Evolutionary conservation across 1,284 basidiomycete species (phyloP), one percentile per base, ranked within the genome.

Genomic region (Psilocybe mexicana): DNA sequence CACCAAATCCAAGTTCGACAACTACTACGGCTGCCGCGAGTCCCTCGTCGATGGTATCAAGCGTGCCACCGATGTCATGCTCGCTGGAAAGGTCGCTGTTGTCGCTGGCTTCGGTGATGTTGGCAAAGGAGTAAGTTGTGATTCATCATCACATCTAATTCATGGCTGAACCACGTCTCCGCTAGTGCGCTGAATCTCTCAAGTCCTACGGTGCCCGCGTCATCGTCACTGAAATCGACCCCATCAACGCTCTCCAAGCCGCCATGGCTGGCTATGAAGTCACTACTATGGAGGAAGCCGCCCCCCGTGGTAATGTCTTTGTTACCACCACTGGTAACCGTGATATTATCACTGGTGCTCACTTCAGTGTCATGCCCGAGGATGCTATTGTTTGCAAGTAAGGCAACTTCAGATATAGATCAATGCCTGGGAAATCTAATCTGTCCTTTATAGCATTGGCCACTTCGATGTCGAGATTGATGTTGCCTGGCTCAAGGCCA

Each of bases 201-300:
- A 87, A 90, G 63, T 93, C 95, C 38, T 99, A 99, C 78, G 96
- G 96, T 75, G 88, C 94, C 67, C 95, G 97, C 71, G 97, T 99
- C 55, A 72, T 99, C 70, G 78, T 99, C 73, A 98, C 97, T 65
- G 96, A 99, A 79, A 97, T 99, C 73, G 96, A 99, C 79, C 97
- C 96, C 67, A 99, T 99, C 89, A 99, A 99, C 78, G 96, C 96
- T 54, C 90, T 99, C 63, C 96, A 99, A 78, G 96, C 97, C 69
- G 95, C 95, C 61, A 99, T 99, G 97, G 94, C 94, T 70, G 97
- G 96, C 65, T 99, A 96, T 77, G 95, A 99, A 79, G 96, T 99
- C 64, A 91, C 91, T 65, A 96, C 94, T 56, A 98, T 99, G 96
- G 96, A 99, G 73, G 94, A 98, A 49, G 94, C 93, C 67, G 96